Evolutionary conservation across 257 asterid species (phyloP).

Genomic region (Coffea eugenioides): DNA sequence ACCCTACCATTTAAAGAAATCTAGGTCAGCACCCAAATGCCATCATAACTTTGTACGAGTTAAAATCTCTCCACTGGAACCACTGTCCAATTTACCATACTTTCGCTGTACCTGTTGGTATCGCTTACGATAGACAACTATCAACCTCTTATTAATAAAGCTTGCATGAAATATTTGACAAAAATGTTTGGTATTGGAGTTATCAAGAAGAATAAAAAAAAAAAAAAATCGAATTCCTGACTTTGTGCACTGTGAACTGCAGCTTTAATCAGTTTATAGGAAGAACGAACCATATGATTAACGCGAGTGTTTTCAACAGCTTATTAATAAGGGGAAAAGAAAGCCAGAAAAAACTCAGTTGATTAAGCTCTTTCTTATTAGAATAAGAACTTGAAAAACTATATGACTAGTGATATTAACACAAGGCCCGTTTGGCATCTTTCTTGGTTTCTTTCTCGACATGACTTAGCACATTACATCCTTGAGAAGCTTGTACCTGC

Average conservation of each 20-base stretch:
- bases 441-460: conserved; percentile 13
- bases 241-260: no score
- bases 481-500: conserved; percentile 96
- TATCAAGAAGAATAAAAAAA: neutral
- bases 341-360: conserved; percentile 21
- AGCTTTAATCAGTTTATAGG: no score
- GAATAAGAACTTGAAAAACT: conserved; percentile 36
- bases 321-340: neutral
- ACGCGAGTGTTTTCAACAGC: neutral
- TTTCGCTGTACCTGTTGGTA: neutral
- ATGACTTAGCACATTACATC: conserved; percentile 73
- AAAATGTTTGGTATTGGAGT: no score
- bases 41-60: conserved; percentile 7
- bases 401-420: conserved; percentile 30
- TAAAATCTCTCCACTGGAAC: conserved; percentile 3
- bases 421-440: conserved; percentile 4
- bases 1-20: conserved; percentile 26
- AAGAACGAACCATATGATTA: neutral
- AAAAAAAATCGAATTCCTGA: neutral
- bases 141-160: neutral
- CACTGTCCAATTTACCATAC: conserved; percentile 14
- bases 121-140: neutral
- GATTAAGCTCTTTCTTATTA: conserved; percentile 1
- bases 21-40: conserved; percentile 9
- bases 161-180: conserved; percentile 8